phyloP scores from a whole-genome alignment of 257 asterid species.

The Solanum ossicruentum region DNA sequence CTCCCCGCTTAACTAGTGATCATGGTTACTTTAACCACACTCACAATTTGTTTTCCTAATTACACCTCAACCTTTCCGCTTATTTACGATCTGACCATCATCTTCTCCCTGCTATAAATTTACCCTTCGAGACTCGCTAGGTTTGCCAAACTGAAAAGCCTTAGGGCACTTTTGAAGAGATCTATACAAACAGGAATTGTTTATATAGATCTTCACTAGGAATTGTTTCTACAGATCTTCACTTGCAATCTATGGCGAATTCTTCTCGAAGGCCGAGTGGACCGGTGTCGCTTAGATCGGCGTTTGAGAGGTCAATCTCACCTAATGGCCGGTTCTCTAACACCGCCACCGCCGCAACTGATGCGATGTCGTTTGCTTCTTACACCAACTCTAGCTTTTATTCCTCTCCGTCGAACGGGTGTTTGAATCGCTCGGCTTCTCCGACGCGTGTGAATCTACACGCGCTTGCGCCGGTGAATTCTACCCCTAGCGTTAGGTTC shows the following conservation, averaged over 20 bases:
- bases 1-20: not conserved
- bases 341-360: slow-evolving; percentile 15
- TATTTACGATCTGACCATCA: slow-evolving; percentile 17
- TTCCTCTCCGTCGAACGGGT: slow-evolving; percentile 25
- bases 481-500: slow-evolving; percentile 61
- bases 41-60: not conserved
- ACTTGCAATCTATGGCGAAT: slow-evolving; percentile 19
- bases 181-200: not conserved
- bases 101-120: slow-evolving; percentile 35
- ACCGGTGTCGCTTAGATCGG: slow-evolving; percentile 21
- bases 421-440: slow-evolving; percentile 47
- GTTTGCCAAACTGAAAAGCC: slow-evolving; percentile 88
- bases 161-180: slow-evolving; percentile 28
- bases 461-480: slow-evolving; percentile 41
- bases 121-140: slow-evolving; percentile 33
- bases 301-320: slow-evolving; percentile 27
- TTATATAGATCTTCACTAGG: not conserved
- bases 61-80: not conserved
- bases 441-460: slow-evolving; percentile 80
- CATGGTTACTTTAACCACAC: not conserved
- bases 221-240: not conserved
- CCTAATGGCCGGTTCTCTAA: slow-evolving; percentile 28
- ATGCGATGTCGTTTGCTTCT: slow-evolving; percentile 31
- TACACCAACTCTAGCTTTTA: slow-evolving; percentile 35
- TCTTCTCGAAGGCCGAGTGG: slow-evolving; percentile 53